Percentiles rank a stretch among this genome's conserved stretches.
phyloP scores from a whole-genome alignment of 805 yeast species.

The Wickerhamomyces silvicola region DNA sequence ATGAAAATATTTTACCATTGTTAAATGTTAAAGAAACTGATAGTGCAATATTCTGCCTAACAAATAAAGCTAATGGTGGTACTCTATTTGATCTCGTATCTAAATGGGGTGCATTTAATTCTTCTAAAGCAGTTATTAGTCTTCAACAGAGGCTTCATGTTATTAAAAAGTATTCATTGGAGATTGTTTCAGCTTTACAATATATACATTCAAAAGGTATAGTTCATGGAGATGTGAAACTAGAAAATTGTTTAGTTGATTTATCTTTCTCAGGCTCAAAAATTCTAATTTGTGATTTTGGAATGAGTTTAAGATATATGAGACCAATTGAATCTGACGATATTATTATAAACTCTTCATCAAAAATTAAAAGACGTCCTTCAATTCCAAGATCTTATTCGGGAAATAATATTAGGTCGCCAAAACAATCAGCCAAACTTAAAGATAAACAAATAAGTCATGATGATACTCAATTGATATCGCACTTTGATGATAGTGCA shows the following conservation, averaged over 20 bases:
- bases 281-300: constrained; percentile 78
- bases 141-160: constrained; percentile 28
- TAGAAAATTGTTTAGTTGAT: constrained; percentile 60
- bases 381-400: constrained; percentile 30
- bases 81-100: constrained; percentile 71
- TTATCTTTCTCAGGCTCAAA: constrained; percentile 32
- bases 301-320: constrained; percentile 50
- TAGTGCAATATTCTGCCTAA: constrained; percentile 63
- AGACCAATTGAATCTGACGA: constrained; percentile 13
- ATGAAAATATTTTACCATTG: constrained; percentile 59
- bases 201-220: constrained; percentile 60
- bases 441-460: constrained; percentile 23
- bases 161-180: constrained; percentile 37
- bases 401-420: constrained; percentile 13
- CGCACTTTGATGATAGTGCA: too few species aligned
- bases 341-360: too few species aligned
- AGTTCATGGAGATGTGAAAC: constrained; percentile 71
- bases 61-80: constrained; percentile 65
- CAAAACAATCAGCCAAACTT: constrained; percentile 20
- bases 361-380: constrained; percentile 19
- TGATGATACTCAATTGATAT: too few species aligned
- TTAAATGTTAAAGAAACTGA: constrained; percentile 55
- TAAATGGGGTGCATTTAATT: constrained; percentile 50
- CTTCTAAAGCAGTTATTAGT: constrained; percentile 22
- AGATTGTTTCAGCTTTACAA: constrained; percentile 53